These are phyloP conservation scores for Bertia moriformis DNA, from an alignment of 2,329 filamentous ascomycete species.

Conservation along the genomic window DNA sequence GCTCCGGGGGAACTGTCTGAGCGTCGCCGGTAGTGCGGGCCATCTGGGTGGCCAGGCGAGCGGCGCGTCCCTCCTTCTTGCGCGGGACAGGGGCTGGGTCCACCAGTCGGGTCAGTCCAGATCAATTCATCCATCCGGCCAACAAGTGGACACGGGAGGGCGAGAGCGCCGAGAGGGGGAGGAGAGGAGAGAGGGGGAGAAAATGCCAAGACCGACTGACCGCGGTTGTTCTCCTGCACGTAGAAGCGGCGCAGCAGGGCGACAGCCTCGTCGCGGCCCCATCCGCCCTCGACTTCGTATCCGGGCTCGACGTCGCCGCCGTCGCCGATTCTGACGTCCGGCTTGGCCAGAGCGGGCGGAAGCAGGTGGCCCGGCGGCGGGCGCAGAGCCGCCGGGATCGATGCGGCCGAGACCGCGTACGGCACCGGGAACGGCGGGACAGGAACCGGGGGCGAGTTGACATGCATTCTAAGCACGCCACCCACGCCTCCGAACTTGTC, in stretches of 20 bases:
- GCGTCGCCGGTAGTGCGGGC: not conserved
- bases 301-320: slow-evolving; percentile 62
- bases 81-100: slow-evolving; percentile 1
- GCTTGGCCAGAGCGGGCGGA: slow-evolving; percentile 10
- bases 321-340: too few relatives aligned
- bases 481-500: slow-evolving; percentile 95
- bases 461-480: slow-evolving; percentile 77
- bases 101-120: not conserved
- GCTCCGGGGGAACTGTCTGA: not conserved
- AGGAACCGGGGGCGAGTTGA: slow-evolving; percentile 31
- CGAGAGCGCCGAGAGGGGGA: too few relatives aligned
- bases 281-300: slow-evolving; percentile 72
- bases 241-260: slow-evolving; percentile 87
- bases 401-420: not conserved
- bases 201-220: slow-evolving; percentile 25
- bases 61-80: slow-evolving; percentile 1
- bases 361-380: too few relatives aligned
- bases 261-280: slow-evolving; percentile 84
- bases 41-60: not conserved
- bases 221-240: slow-evolving; percentile 91
- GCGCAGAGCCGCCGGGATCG: slow-evolving; percentile 1
- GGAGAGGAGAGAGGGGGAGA: not conserved
- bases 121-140: slow-evolving; percentile 9
- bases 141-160: too few relatives aligned
- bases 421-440: not conserved